A percentile compares a stretch with the other conserved stretches of the same genome.
phyloP scores from a whole-genome alignment of 108 stramenopile genomes.

The Licmophora abbreviata region DNA sequence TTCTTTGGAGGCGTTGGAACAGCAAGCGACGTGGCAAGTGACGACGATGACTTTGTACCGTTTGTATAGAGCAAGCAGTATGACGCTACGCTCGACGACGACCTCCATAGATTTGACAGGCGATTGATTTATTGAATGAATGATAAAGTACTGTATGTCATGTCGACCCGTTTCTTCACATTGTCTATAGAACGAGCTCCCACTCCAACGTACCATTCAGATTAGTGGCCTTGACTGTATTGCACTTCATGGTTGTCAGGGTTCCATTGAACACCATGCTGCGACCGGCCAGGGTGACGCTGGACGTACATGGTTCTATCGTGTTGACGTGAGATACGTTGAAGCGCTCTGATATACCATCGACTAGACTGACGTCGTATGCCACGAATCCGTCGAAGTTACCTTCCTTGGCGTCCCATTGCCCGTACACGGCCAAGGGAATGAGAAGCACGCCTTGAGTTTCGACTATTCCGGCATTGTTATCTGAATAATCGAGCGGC shows the following conservation, averaged over 20 bases:
- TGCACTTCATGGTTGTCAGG: constrained; percentile 30
- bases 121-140: too few relatives aligned
- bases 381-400: constrained; percentile 41
- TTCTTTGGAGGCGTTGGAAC: too few relatives aligned
- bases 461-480: neutral
- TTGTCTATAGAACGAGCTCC: too few relatives aligned
- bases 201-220: too few relatives aligned
- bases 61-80: too few relatives aligned
- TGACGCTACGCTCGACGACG: too few relatives aligned
- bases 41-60: too few relatives aligned
- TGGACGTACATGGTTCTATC: constrained; percentile 12
- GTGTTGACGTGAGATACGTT: constrained; percentile 21
- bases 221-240: constrained; percentile 25
- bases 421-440: constrained; percentile 19
- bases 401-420: neutral
- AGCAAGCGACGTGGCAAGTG: too few relatives aligned
- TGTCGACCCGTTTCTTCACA: too few relatives aligned
- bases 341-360: constrained; percentile 19
- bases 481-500: constrained; percentile 5
- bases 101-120: too few relatives aligned
- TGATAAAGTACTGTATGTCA: too few relatives aligned
- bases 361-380: constrained; percentile 19
- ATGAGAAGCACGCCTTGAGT: constrained; percentile 30
- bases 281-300: constrained; percentile 20
- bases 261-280: constrained; percentile 39